These are phyloP conservation scores for Podospora anserina DNA, from an alignment of 495 filamentous ascomycete genomes.

Conservation along the genomic window DNA sequence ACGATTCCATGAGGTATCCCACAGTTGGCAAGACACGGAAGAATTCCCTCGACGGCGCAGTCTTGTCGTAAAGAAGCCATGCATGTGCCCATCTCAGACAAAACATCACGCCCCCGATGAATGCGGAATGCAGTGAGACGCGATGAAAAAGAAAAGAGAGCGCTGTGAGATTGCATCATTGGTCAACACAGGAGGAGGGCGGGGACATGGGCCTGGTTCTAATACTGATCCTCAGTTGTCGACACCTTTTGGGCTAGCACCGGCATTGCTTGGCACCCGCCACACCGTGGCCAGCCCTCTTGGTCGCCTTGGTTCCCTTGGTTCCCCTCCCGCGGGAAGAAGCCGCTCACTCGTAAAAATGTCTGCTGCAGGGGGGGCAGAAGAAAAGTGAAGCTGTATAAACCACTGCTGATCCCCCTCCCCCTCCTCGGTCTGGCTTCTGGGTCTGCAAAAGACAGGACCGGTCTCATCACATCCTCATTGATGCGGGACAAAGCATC, in stretches of 20 bases:
- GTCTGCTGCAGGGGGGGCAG: not conserved
- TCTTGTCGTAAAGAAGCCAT: not conserved
- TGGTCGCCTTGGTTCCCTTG: not conserved
- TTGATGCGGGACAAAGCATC: constrained; percentile 12
- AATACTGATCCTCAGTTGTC: constrained; percentile 14
- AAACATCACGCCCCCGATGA: not conserved
- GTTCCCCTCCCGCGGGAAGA: not conserved
- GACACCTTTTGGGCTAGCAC: constrained; percentile 8
- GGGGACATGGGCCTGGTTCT: not conserved
- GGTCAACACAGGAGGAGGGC: not conserved
- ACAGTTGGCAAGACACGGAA: not conserved
- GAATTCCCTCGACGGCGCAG: not conserved
- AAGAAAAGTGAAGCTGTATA: constrained; percentile 3
- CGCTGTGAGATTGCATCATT: not conserved
- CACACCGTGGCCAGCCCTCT: not conserved
- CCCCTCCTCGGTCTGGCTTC: not conserved
- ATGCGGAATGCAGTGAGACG: not conserved
- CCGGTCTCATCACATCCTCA: not conserved
- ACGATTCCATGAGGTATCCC: not conserved
- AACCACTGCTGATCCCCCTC: constrained; percentile 12
- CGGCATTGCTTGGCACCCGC: constrained; percentile 11
- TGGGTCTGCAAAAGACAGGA: constrained; percentile 7
- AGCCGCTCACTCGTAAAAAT: not conserved
- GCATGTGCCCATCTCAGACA: not conserved
- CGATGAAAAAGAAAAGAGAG: not conserved